Base-by-base conservation (phyloP, 768 basidiomycete genomes). In the Agaricus subrufescens region DNA sequence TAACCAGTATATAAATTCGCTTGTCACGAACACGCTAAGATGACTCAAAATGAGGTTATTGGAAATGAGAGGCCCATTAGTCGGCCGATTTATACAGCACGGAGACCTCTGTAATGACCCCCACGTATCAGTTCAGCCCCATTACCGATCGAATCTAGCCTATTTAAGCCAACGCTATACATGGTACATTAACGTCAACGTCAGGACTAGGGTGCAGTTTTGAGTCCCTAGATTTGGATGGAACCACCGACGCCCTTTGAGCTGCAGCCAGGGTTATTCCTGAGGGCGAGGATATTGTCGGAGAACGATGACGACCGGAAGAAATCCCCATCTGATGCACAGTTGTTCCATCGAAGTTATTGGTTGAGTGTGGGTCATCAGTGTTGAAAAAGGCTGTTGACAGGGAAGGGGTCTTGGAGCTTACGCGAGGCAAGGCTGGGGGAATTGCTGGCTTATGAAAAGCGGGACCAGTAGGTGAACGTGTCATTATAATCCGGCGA, bases 391-490 rank as follows among this genome's bases (percentile, higher is more conserved):
- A 34, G 34, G 7, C 42, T 14, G n/a, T 29, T 38, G 46, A 27
- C 10, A 42, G 40, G 27, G 55, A 42, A 3, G 31, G 49, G 19
- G 45, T 26, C 15, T 45, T 30, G 12, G 40, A 30, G 30, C 31
- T 54, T 26, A 45, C 45, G 38, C 46, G 48, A 23, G 55, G 55
- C 5, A 56, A 26, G 15, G 55, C 55, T 6, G 55, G 55, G 8
- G 55, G 55, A 14, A 27, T 27, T 15, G 23, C 42, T 1, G 55
- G 43, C n/a, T 34, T 43, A 19, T 27, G 49, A 3, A 56, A 50
- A 26, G 42, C 55, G 8, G 55, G 55, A 2, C 55, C 55, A 15
- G 55, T 56, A 23, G 55, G 55, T 25, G 55, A 56, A 7, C 55
- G 48, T 10, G 55, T 56, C 31, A 43, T 15, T 5, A 26, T 14